Evolutionary conservation across 306 rosid species (phyloP), one percentile per base, ranked within the genome.

Genomic region (Ormosia semicastrata): DNA sequence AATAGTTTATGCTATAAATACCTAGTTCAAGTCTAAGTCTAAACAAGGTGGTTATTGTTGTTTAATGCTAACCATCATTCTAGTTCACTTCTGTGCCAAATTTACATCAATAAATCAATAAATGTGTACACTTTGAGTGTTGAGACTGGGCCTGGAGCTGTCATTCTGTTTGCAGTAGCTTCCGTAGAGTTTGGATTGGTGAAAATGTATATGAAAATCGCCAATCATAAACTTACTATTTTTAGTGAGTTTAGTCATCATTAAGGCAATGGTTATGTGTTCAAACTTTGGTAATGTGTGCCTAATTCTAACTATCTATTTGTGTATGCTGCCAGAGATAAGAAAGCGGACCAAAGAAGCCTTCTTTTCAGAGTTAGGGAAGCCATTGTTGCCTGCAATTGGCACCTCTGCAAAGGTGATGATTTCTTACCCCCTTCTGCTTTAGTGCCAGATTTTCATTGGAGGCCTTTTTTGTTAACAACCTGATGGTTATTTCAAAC

Each of bases 341-440:
- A 89, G 75, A 72, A 89, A 92, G 82, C 90, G 92, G 77, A 89
- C 97, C 84, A 96, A 89, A 81, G 86, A 87, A 84, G 96, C 93
- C 74, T 96, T 96, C 92, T 96, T 90, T 87, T 87, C 98, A 12
- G 97, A 89, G 85, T 81, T 93, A 78, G 90, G 97, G 81, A 96
- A 86, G 85, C 83, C 89, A 7, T 73, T 87, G 2, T 36, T 80
- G 43, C 33, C 71, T 7, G 71, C 81, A 62, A n/a, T 24, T 32
- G 63, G 84, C 58, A 7, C 87, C 66, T 43, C 82, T 50, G 82
- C 54, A 12, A 89, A 84, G 96, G 99, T 93, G 32, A 62, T 93
- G 32, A 62, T 66, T 71, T 84, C 15, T 73, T 58, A 47, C 37
- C 8, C 33, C 30, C 12, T 29, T 17, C 14, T 57, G 46, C 73